Conservation (phyloP, 2,329 filamentous ascomycete genomes). For the Capronia coronata region DNA sequence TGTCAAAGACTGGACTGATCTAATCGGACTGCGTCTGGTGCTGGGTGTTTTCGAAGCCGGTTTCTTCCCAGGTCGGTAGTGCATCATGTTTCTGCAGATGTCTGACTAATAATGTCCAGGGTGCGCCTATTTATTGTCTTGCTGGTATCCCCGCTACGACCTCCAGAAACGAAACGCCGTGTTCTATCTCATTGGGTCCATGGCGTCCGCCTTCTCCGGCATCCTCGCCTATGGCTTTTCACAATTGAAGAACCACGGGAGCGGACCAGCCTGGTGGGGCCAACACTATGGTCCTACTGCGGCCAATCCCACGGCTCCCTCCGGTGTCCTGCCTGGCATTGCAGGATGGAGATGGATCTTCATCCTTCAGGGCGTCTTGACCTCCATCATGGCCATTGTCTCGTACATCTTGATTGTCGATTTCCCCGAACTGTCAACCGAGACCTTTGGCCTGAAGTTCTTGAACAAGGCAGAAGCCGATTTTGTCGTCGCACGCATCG, state of each 20-base stretch:
- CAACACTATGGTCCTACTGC: slow-evolving; percentile 25
- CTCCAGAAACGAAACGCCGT: slow-evolving; percentile 37
- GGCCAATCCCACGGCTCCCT: slow-evolving; percentile 16
- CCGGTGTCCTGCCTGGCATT: slow-evolving; percentile 21
- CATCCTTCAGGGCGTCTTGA: slow-evolving; percentile 30
- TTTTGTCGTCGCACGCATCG: slow-evolving; percentile 42
- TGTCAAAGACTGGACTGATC: slow-evolving; percentile 28
- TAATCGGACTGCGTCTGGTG: slow-evolving; percentile 35
- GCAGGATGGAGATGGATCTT: slow-evolving; percentile 45
- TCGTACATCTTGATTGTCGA: slow-evolving; percentile 43
- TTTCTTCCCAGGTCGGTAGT: slow-evolving; percentile 55
- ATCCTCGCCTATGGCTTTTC: slow-evolving; percentile 36
- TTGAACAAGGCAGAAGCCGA: slow-evolving; percentile 28
- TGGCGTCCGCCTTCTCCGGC: slow-evolving; percentile 38
- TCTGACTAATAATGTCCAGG: slow-evolving; percentile 51
- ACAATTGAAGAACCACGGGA: slow-evolving; percentile 32
- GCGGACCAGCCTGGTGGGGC: slow-evolving; percentile 24
- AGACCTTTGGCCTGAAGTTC: slow-evolving; percentile 28
- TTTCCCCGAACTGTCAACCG: slow-evolving; percentile 33
- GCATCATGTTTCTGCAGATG: neutral
- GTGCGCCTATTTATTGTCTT: slow-evolving; percentile 65
- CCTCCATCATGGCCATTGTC: slow-evolving; percentile 38
- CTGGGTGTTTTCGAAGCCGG: slow-evolving; percentile 61
- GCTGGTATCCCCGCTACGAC: slow-evolving; percentile 55
- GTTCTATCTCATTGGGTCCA: slow-evolving; percentile 47